phyloP scores from a whole-genome alignment of 495 filamentous ascomycete genomes.

The Platismatia glauca region DNA sequence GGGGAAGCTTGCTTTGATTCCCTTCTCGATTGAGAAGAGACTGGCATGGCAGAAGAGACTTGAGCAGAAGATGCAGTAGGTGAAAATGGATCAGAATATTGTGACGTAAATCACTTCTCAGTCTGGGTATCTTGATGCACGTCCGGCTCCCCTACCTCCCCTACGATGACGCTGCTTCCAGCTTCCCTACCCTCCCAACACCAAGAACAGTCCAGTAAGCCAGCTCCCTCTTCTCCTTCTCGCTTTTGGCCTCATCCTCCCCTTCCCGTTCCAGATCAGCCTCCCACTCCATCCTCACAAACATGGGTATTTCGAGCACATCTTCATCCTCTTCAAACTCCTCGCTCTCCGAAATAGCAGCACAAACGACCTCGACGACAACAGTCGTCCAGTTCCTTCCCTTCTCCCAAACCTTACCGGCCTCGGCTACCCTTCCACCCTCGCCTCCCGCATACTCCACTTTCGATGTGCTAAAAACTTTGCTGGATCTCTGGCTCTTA shows the following conservation, averaged over 20 bases:
- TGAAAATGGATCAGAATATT: not conserved
- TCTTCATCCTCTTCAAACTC: conserved; percentile 60
- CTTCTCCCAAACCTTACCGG: conserved; percentile 89
- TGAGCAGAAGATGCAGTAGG: not conserved
- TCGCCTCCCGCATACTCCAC: conserved; percentile 32
- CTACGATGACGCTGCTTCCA: conserved; percentile 15
- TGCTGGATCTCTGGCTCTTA: conserved; percentile 24
- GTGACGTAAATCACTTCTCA: not conserved
- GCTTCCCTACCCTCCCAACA: conserved; percentile 59
- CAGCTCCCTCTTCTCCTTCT: conserved; percentile 62
- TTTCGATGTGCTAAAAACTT: conserved; percentile 33
- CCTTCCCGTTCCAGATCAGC: conserved; percentile 59
- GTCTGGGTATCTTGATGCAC: not conserved
- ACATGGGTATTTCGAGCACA: conserved; percentile 89
- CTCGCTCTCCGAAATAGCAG: conserved; percentile 29
- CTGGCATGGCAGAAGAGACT: not conserved
- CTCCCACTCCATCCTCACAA: conserved; percentile 89
- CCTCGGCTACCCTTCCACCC: conserved; percentile 60
- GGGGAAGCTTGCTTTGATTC: not conserved
- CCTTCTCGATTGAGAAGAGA: not conserved
- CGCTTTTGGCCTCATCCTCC: conserved; percentile 34
- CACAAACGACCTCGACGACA: conserved; percentile 82
- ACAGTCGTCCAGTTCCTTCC: conserved; percentile 93
- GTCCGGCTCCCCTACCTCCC: conserved; percentile 1
- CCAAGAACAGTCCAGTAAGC: conserved; percentile 94